Base-by-base conservation (phyloP, 163 green algal species). In the Trebouxia gelatinosa region DNA sequence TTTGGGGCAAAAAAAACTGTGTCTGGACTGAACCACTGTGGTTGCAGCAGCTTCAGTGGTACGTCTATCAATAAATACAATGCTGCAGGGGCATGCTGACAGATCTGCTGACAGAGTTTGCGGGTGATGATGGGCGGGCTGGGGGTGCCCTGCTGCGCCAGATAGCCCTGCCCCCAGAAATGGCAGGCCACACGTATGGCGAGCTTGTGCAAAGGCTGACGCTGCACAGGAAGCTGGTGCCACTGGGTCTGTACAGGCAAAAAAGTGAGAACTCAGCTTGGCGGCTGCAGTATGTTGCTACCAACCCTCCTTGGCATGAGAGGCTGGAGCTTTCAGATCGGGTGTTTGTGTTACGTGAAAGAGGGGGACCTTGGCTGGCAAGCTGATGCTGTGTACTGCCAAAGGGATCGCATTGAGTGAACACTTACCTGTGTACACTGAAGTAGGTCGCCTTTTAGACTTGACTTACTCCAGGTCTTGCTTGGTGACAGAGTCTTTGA, bases 251-350 rank as follows among this genome's bases (percentile, higher is more conserved):
- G 66, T 80, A 77, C 38, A 82, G 84, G 0, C 78, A 78, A 6
- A 94, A 94, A 77, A 75, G 59, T 0, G 90, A 95, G 81, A 92
- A 94, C 81, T 75, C 84, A n/a, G 80, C 79, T 13, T 93, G 86
- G 80, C 82, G 83, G 58, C 85, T 95, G 39, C 78, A 66, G 43
- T 91, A 84, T 54, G 89, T 94, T 54, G 74, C 83, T 50, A 89
- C 81, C 23, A 91, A 92, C 77, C 90, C 90, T 5, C 79, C 86
- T 3, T 58, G 59, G 40, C 66, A 83, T 4, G 85, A 89, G 58
- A 78, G 80, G 19, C 82, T 94, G 61, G 78, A 89, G 64, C 23
- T 67, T 1, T 81, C 68, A 0, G 90, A 94, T 57, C 70, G 66
- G 9, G 85, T 94, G 37, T 93, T 91, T 82, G 80, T 94, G 43